Percentiles rank a stretch among this genome's conserved stretches.
phyloP scores from a whole-genome alignment of 2,329 filamentous ascomycete genomes.

The Periconia sp. region DNA sequence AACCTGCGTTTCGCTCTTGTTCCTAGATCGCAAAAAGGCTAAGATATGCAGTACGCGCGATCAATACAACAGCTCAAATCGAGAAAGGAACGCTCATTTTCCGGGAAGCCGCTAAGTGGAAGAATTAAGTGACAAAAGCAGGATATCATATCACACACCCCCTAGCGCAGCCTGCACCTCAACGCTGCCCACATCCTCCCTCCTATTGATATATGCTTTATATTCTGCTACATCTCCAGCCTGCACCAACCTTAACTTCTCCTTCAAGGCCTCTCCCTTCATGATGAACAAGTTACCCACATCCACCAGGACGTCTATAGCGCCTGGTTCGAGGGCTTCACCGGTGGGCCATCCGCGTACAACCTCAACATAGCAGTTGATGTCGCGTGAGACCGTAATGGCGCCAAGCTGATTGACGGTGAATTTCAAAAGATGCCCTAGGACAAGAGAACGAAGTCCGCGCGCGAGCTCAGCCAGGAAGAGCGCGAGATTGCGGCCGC shows the following conservation, averaged over 20 bases:
- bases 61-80: no score
- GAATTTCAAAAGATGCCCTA: conserved; percentile 95
- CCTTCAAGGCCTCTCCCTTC: conserved; percentile 63
- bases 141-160: no score
- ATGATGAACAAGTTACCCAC: conserved; percentile 97
- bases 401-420: conserved; percentile 91
- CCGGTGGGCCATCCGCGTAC: conserved; percentile 79
- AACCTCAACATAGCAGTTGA: conserved; percentile 88
- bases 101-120: no score
- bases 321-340: conserved; percentile 57
- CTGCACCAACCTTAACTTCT: conserved; percentile 57
- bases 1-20: no score
- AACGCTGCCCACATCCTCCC: conserved; percentile 81
- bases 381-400: conserved; percentile 94
- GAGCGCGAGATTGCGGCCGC: conserved; percentile 81
- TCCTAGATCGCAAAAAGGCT: no score
- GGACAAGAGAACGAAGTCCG: conserved; percentile 76
- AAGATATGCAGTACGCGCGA: no score
- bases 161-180: conserved; percentile 85
- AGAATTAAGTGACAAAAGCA: no score
- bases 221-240: conserved; percentile 61
- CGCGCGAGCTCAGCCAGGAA: conserved; percentile 86
- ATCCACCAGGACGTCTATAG: conserved; percentile 86
- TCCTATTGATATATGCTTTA: conserved; percentile 80
- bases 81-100: no score